Evolutionary conservation across 345 rosid genomes (phyloP).

Genomic region (Aurinia saxatilis): DNA sequence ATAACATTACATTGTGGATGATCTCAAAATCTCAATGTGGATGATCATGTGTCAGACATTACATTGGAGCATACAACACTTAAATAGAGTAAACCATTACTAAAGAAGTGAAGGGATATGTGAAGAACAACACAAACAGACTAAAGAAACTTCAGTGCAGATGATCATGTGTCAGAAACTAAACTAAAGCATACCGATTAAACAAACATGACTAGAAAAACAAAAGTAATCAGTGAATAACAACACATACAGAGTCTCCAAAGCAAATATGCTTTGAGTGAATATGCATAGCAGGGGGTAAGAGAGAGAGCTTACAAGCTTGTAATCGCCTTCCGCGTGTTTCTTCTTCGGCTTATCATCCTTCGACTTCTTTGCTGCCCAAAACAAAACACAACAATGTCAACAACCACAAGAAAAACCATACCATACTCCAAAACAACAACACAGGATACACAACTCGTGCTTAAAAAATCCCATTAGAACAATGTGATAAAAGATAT

Average conservation of each 20-base stretch:
- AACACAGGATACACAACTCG: not conserved
- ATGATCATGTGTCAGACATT: not conserved
- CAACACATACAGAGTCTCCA: not conserved
- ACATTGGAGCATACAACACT: not conserved
- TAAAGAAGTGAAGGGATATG: not conserved
- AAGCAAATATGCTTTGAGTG: not conserved
- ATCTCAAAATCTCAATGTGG: too few species aligned
- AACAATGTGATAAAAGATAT: not conserved
- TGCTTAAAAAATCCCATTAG: not conserved
- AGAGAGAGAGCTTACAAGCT: constrained; percentile 38
- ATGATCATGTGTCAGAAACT: too few species aligned
- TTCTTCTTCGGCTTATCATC: constrained; percentile 59
- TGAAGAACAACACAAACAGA: not conserved
- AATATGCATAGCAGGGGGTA: not conserved
- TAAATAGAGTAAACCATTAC: not conserved
- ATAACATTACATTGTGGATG: too few species aligned
- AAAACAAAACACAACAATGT: constrained; percentile 24
- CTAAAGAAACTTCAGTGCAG: not conserved
- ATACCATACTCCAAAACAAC: not conserved
- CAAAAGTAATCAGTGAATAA: too few species aligned
- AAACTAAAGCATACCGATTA: too few species aligned
- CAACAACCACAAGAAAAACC: constrained; percentile 2
- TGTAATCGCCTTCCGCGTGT: constrained; percentile 33
- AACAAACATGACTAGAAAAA: too few species aligned
- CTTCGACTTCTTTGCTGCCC: constrained; percentile 71